Base-by-base conservation (phyloP, 2,329 filamentous ascomycete genomes). In the Pseudogymnoascus sp. region DNA sequence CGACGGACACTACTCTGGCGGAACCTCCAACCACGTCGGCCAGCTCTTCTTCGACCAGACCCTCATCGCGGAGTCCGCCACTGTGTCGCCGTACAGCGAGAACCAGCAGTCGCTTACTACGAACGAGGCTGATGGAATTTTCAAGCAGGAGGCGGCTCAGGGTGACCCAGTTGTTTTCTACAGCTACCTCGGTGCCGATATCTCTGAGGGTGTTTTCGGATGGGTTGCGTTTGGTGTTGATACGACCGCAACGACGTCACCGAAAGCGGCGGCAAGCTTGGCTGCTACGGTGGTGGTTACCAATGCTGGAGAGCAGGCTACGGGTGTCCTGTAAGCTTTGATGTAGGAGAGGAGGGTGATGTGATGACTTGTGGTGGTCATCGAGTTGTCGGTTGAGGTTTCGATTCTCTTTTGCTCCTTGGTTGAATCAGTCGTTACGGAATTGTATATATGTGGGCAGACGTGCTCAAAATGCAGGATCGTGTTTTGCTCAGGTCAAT, bases 1-100 rank as follows among this genome's bases (percentile, higher is more conserved):
- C 19, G 80, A 80, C 69, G 68, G 81, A 70, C 82, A 80, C 63
- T 82, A 83, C 66, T 72, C 74, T 42, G 81, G 78, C 65, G 77
- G 77, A n/a, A 77, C 74, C 60, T 78, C 83, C 64, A 80, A 81
- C 7, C 85, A 88, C 73, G 79, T 88, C 42, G 85, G 86, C 19
- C 86, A 89, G 71, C 70, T 86, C 60, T 88, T 85, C 78, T 85
- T 86, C 71, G 84, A 88, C 72, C 81, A 87, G 71, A 76, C 77
- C 65, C 80, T 88, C 11, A 79, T 84, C 67, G 68, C 69, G 23
- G 66, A 75, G 38, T 82, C 88, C 62, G 80, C 84, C 65, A 71
- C 72, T 10, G 75, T 74, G 0, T 64, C 70, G 0, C 80, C 82
- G 0, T 84, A 84, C 72, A 72, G 65, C 9, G 70, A 71, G 63